Conservation (phyloP, 495 filamentous ascomycete species). For the Cercophora newfieldiana region DNA sequence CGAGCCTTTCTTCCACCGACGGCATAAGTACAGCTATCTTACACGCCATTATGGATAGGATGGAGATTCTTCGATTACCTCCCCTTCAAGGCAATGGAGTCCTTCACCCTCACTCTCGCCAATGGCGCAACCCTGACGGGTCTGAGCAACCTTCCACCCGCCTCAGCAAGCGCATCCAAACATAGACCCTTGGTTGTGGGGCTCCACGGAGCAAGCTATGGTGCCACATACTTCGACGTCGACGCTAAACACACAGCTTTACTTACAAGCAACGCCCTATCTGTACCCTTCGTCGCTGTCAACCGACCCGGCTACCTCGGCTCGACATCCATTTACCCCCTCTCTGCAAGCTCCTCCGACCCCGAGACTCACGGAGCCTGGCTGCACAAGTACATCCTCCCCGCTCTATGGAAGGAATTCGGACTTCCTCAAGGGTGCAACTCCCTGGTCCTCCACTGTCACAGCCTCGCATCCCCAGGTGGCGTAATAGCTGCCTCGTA, state of each 20-base stretch:
- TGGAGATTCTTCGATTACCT: too few species aligned
- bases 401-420: constrained; percentile 38
- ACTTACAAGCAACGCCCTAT: constrained; percentile 22
- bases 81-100: not conserved
- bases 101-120: constrained; percentile 12
- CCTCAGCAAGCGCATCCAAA: not conserved
- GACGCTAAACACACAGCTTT: constrained; percentile 31
- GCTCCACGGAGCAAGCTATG: constrained; percentile 40
- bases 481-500: constrained; percentile 31
- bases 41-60: too few species aligned
- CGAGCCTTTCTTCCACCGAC: too few species aligned
- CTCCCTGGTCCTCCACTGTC: constrained; percentile 33
- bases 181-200: constrained; percentile 27
- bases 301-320: constrained; percentile 37
- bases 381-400: constrained; percentile 32
- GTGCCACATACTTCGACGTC: constrained; percentile 39
- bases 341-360: constrained; percentile 18
- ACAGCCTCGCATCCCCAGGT: constrained; percentile 38
- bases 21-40: too few species aligned
- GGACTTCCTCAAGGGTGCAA: constrained; percentile 24
- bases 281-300: constrained; percentile 37
- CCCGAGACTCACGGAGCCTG: constrained; percentile 28
- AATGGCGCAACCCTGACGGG: constrained; percentile 27
- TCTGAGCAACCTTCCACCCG: constrained; percentile 15
- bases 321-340: constrained; percentile 23